Conservation (phyloP, 805 yeast genomes). For the Saccharomycopsis capsularis region DNA sequence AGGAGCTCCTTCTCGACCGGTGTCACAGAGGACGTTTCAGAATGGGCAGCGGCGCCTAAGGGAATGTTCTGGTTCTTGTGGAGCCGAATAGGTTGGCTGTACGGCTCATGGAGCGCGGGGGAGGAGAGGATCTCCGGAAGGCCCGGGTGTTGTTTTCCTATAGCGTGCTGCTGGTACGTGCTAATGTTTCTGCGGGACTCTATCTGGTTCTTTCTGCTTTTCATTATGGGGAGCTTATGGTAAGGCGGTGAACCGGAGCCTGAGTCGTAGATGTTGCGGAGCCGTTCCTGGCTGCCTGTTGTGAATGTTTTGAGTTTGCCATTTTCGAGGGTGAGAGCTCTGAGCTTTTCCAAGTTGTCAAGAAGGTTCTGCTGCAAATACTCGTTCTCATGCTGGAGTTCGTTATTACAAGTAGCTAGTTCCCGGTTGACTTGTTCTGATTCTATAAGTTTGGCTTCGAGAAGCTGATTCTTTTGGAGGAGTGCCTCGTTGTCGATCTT, state of each 20-base stretch:
- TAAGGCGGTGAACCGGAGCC: neutral
- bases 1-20: neutral
- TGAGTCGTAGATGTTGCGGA: neutral
- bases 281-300: neutral
- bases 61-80: neutral
- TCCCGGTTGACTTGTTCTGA: neutral
- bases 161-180: neutral
- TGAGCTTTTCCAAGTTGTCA: conserved; percentile 5
- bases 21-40: neutral
- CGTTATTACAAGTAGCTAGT: neutral
- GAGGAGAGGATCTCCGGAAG: neutral
- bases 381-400: conserved; percentile 6
- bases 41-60: too few species aligned
- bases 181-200: neutral
- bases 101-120: neutral
- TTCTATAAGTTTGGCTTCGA: neutral
- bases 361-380: conserved; percentile 5
- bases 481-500: conserved; percentile 12
- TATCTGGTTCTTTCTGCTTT: neutral
- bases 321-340: conserved; percentile 3
- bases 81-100: neutral
- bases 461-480: neutral
- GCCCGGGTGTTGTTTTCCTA: neutral
- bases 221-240: neutral
- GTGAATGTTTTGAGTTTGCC: neutral